Base-by-base conservation (phyloP, 2,329 filamentous ascomycete species). In the Aspergillus puulaauensis region DNA sequence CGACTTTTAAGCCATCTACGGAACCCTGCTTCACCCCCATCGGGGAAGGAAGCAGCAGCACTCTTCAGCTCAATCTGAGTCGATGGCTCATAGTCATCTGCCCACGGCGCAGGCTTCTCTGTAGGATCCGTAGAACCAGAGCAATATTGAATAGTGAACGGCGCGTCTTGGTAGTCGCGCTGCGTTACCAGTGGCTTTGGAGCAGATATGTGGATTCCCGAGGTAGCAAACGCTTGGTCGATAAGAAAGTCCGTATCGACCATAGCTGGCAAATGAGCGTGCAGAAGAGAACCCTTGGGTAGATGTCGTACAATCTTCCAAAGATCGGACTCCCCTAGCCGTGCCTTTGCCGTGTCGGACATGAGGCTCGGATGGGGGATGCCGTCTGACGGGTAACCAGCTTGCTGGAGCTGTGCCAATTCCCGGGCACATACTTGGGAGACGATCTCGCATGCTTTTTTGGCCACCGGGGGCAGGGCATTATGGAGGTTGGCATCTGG, bases 261-360 rank as follows among this genome's bases (percentile, higher is more conserved):
- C 87, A 96, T 96, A 66, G 93, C 91, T 73, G 96, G 90, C 70
- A 96, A 79, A 74, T 98, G 93, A 44, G 91, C 91, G 77, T 98
- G 93, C 59, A 72, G 57, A 1, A 73, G 66, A 6, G 73, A 71
- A 12, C 93, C 95, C 73, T 98, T 98, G 27, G 93, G 93, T 90
- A 98, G 91, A 62, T 80, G 83, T 58, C 87, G 84, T 15, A 96
- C 83, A 66, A 97, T 95, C 63, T 86, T 83, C 91, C 91, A 98
- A 23, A 97, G 80, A 68, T 87, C 87, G 14, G 91, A 96, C 65
- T 82, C 81, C 75, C 96, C 91, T 86, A 96, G 96, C 39, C 86
- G 85, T n/a, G 87, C 84, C 74, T 92, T 93, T 65, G 91, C 91
- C 37, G 93, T 82, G 37, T 85, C 87, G 75, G 96, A 97, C 90